phyloP scores from a whole-genome alignment of 192 early-diverging fungal species.

The Hyaloraphidium curvatum region DNA sequence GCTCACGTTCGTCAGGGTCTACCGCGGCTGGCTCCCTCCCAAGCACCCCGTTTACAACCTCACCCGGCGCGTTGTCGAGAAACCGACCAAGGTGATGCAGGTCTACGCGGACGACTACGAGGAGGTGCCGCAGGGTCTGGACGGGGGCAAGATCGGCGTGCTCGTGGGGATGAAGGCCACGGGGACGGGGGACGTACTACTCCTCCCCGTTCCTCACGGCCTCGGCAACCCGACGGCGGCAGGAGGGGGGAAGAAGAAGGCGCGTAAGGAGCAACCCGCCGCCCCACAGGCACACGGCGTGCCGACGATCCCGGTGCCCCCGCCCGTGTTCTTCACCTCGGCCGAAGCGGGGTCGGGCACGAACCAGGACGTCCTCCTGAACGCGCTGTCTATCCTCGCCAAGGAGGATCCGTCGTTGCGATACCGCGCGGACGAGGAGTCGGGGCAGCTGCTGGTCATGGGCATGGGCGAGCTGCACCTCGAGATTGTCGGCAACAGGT shows the following conservation, averaged over 20 bases:
- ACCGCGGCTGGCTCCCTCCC: too few relatives aligned
- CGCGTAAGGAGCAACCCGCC: constrained; percentile 25
- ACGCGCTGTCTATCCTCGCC: constrained; percentile 47
- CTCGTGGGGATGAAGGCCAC: constrained; percentile 66
- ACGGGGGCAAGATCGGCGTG: constrained; percentile 68
- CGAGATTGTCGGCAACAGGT: constrained; percentile 70
- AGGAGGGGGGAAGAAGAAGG: constrained; percentile 15
- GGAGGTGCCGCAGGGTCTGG: constrained; percentile 50
- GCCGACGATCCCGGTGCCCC: constrained; percentile 60
- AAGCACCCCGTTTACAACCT: too few relatives aligned
- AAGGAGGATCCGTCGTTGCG: constrained; percentile 79
- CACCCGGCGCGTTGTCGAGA: too few relatives aligned
- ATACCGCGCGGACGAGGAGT: constrained; percentile 52
- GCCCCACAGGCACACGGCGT: too few relatives aligned
- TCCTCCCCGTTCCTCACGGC: constrained; percentile 30
- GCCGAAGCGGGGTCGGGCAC: constrained; percentile 54
- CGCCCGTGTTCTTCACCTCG: constrained; percentile 66
- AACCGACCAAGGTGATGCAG: constrained; percentile 62
- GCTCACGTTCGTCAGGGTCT: constrained; percentile 80
- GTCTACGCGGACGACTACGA: constrained; percentile 84
- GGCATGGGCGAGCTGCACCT: constrained; percentile 94
- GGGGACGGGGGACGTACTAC: constrained; percentile 66
- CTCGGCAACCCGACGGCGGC: neutral
- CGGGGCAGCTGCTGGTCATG: constrained; percentile 67
- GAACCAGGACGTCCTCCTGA: constrained; percentile 50